These are phyloP conservation scores for Dictyostelium discoideum DNA, from an alignment of 78 protist species.

Conservation along the genomic window dicty_2.7 NC_007089.4:1452001-1452500, in stretches of 20 bases:
- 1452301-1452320: constrained; percentile 35
- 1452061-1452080: constrained; percentile 6
- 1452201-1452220: constrained; percentile 28
- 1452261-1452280: not conserved
- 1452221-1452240: constrained; percentile 6
- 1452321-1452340: constrained; percentile 7
- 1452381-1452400: constrained; percentile 73
- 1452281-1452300: constrained; percentile 34
- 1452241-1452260: constrained; percentile 25
- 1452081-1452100: constrained; percentile 17
- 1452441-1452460: constrained; percentile 48
- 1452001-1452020: constrained; percentile 65
- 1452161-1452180: constrained; percentile 13
- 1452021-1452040: constrained; percentile 59
- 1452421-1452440: constrained; percentile 76
- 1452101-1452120: constrained; percentile 58
- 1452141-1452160: constrained; percentile 1
- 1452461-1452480: constrained; percentile 16
- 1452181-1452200: constrained; percentile 26
- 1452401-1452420: constrained; percentile 84
- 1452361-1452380: constrained; percentile 83
- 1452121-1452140: constrained; percentile 52
- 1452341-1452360: constrained; percentile 23
- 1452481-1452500: constrained; percentile 43
- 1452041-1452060: constrained; percentile 86